Percentiles rank a stretch among this genome's conserved stretches.
These are phyloP conservation scores for Microbotryum lychnidis-dioicae DNA, from an alignment of 1,284 basidiomycete species.

Conservation along the genomic window DNA sequence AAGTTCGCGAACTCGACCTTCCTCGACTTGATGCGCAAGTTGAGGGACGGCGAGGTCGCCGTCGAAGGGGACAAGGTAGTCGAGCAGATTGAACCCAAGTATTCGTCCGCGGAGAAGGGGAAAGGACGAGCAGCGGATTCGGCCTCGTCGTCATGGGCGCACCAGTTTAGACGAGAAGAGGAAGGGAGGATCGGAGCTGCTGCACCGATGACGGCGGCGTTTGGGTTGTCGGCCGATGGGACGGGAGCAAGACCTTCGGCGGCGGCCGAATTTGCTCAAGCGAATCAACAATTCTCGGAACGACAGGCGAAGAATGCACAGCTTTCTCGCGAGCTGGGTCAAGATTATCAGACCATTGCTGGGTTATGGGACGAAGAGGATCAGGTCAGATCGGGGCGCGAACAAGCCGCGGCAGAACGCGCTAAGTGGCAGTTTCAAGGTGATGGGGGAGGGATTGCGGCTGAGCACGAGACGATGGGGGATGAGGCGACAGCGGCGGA, in stretches of 20 bases:
- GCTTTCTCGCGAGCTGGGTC: slow-evolving; percentile 7
- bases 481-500: slow-evolving; percentile 2
- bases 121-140: slow-evolving; percentile 39
- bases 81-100: slow-evolving; percentile 39
- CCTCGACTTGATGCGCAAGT: slow-evolving; percentile 72
- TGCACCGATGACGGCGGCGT: slow-evolving; percentile 20
- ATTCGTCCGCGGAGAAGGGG: slow-evolving; percentile 34
- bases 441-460: slow-evolving; percentile 30
- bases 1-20: slow-evolving; percentile 87
- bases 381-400: slow-evolving; percentile 6
- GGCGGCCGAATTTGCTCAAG: slow-evolving; percentile 17
- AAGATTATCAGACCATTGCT: slow-evolving; percentile 21
- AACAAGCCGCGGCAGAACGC: not conserved
- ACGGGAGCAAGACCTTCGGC: too few relatives aligned
- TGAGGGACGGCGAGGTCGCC: slow-evolving; percentile 73
- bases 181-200: slow-evolving; percentile 33
- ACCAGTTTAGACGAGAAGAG: slow-evolving; percentile 35
- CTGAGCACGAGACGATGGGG: slow-evolving; percentile 8
- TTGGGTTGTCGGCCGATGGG: too few relatives aligned
- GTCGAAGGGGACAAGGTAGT: slow-evolving; percentile 76
- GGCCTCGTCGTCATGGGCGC: slow-evolving; percentile 25
- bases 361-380: slow-evolving; percentile 32
- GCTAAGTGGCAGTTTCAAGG: slow-evolving; percentile 28
- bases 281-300: slow-evolving; percentile 42
- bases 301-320: slow-evolving; percentile 39